Base-by-base conservation (phyloP, 495 filamentous ascomycete species). In the Evernia prunastri region DNA sequence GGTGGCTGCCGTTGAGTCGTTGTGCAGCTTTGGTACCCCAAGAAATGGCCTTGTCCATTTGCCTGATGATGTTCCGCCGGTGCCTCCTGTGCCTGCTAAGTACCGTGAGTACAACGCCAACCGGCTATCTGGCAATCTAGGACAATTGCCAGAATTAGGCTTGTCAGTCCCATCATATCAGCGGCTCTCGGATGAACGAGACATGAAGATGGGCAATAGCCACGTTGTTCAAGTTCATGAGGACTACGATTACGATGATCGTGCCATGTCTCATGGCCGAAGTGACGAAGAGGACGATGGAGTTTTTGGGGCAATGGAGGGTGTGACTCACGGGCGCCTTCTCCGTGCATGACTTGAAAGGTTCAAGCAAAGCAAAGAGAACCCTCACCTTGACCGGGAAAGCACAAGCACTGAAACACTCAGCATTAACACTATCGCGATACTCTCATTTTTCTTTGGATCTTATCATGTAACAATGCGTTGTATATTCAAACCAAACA, bases 241-340 rank as follows among this genome's bases (percentile, higher is more conserved):
- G 62, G 90, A 95, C 58, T 91, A 96, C 63, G 89, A 93, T 43
- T 88, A 87, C 65, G 86, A 90, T 61, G 81, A 79, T 68, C 82
- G 79, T 40, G 67, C 69, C 17, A 51, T 59, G 42, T 80, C 78
- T 49, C 79, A 83, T 23, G 82, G 80, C 12, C 84, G 86, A 35
- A 86, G 84, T 67, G 90, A 95, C 71, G 93, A 97, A 68, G 92
- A 96, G 57, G 93, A 97, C 60, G 94, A 96, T 65, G 92, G 91
- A 64, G 83, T 98, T 58, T 98, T 98, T 79, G 94, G 94, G 29
- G 85, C 84, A 64, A 97, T 97, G 93, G 94, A 98, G 72, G 91
- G 94, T 75, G 96, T 82, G 77, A 71, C 63, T 27, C 61, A 67
- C 35, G 65, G 65, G 23, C 56, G 45, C 42, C 40, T 29, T 45